A percentile compares a stretch with the other conserved stretches of the same genome.
These are phyloP conservation scores for Calonectria multiphialidica DNA, from an alignment of 2,329 filamentous ascomycete genomes.

Conservation along the genomic window DNA sequence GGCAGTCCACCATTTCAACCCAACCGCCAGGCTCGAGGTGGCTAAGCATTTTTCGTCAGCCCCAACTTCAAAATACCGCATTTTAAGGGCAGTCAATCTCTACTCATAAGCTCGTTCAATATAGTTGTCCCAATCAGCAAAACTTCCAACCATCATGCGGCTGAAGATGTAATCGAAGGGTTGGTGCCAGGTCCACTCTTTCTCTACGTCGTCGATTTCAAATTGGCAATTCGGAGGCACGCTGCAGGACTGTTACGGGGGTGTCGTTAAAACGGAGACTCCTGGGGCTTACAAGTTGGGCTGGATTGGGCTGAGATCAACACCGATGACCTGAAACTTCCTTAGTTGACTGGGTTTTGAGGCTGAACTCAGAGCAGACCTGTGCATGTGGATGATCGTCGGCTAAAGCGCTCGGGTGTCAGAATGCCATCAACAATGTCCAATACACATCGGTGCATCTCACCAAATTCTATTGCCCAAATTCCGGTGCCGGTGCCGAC, in stretches of 20 bases:
- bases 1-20: constrained; percentile 33
- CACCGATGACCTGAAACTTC: constrained; percentile 9
- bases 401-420: background rate
- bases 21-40: constrained; percentile 28
- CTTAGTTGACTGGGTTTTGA: accelerated
- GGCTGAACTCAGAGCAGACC: accelerated
- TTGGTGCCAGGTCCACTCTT: constrained; percentile 28
- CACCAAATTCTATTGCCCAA: constrained; percentile 33
- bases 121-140: constrained; percentile 29
- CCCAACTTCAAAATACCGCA: background rate
- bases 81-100: background rate
- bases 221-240: constrained; percentile 25
- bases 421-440: background rate
- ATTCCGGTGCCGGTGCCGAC: constrained; percentile 30
- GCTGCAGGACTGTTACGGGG: background rate
- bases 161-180: constrained; percentile 32
- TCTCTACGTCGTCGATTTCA: constrained; percentile 27
- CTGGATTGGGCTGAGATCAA: constrained; percentile 30
- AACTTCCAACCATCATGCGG: constrained; percentile 30
- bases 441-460: too few relatives aligned
- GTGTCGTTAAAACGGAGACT: accelerated
- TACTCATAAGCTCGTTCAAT: constrained; percentile 20
- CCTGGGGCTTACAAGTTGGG: constrained; percentile 9
- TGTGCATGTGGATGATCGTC: constrained; percentile 32
- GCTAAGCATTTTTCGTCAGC: background rate